Conservation (phyloP, 148 eudicot species). For the Rhododendron kiyosumense region DNA sequence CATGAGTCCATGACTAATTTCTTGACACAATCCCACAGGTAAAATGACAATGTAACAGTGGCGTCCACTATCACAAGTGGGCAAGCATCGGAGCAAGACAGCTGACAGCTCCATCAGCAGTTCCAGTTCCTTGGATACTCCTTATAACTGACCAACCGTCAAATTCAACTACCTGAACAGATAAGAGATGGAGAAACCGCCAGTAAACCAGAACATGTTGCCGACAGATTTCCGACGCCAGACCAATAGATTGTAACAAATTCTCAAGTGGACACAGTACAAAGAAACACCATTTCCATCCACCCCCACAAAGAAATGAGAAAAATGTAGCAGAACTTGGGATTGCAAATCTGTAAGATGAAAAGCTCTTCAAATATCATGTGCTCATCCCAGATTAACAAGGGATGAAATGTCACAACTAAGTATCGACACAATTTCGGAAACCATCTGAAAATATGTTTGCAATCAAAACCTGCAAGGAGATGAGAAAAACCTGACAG, state of each 20-base stretch:
- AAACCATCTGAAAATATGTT: slow-evolving; percentile 3
- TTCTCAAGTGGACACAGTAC: neutral
- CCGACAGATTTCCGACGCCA: neutral
- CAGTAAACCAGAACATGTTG: neutral
- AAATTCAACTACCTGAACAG: neutral
- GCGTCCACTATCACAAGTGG: no score
- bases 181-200: neutral
- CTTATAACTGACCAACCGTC: neutral
- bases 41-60: no score
- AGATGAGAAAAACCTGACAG: neutral
- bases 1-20: neutral
- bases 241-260: neutral
- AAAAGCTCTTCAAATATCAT: neutral
- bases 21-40: neutral
- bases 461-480: slow-evolving; percentile 6
- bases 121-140: neutral
- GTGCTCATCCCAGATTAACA: neutral
- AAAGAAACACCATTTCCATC: neutral
- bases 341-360: neutral
- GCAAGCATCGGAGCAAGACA: no score
- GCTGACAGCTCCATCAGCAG: neutral
- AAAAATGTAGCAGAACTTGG: neutral
- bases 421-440: neutral
- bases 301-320: neutral
- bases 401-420: neutral